phyloP scores from a whole-genome alignment of 2,329 filamentous ascomycete species.

The Gnomoniopsis smithogilvyi region DNA sequence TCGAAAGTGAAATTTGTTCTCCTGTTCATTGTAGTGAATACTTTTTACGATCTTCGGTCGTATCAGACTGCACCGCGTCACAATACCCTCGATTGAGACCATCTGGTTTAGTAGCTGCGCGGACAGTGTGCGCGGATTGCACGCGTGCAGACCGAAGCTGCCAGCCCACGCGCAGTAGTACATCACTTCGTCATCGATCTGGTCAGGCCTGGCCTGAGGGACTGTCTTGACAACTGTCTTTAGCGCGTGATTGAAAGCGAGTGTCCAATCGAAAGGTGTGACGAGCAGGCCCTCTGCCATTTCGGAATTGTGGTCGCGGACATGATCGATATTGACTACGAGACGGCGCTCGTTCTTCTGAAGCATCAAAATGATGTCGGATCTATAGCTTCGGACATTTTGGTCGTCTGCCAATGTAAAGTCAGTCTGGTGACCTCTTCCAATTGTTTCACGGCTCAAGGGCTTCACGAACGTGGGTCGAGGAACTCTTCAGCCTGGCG shows the following conservation, averaged over 20 bases:
- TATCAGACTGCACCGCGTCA: slow-evolving; percentile 92
- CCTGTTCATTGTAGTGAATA: slow-evolving; percentile 90
- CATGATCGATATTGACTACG: slow-evolving; percentile 81
- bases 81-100: slow-evolving; percentile 96
- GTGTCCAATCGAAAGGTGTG: slow-evolving; percentile 81
- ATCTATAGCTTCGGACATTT: slow-evolving; percentile 71
- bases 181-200: slow-evolving; percentile 72
- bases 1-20: slow-evolving; percentile 80
- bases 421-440: not conserved
- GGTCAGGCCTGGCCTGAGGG: slow-evolving; percentile 65
- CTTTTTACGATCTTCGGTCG: slow-evolving; percentile 97
- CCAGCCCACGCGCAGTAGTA: slow-evolving; percentile 98
- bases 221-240: slow-evolving; percentile 77
- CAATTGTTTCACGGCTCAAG: not conserved
- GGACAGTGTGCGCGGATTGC: slow-evolving; percentile 89
- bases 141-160: slow-evolving; percentile 91
- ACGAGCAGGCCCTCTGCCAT: slow-evolving; percentile 76
- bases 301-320: slow-evolving; percentile 80
- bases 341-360: slow-evolving; percentile 64
- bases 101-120: slow-evolving; percentile 91
- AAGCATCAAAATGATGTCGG: slow-evolving; percentile 79
- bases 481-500: slow-evolving; percentile 89
- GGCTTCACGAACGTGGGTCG: slow-evolving; percentile 70
- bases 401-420: slow-evolving; percentile 41
- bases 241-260: slow-evolving; percentile 86